These are phyloP conservation scores for Phlyctochytrium arcticum DNA, from an alignment of 192 early-diverging fungal species.

Conservation along the genomic window DNA sequence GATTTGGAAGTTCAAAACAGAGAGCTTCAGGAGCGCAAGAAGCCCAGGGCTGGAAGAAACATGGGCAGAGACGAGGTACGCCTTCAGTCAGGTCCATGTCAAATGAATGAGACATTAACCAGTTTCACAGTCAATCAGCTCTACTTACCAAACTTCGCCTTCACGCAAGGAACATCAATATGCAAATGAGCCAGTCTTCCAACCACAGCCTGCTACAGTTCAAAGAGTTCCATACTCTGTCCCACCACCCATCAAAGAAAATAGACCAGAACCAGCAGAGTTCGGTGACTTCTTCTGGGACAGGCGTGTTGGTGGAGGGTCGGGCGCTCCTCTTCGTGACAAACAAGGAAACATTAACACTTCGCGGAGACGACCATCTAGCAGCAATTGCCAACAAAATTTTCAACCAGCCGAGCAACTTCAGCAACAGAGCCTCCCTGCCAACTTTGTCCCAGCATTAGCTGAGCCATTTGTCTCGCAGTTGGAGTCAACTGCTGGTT, in stretches of 20 bases:
- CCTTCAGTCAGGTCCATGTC: background rate
- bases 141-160: no score
- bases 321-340: slow-evolving; percentile 5
- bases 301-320: background rate
- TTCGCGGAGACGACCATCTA: background rate
- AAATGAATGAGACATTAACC: no score
- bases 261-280: background rate
- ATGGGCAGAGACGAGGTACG: background rate
- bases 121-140: no score
- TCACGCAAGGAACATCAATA: no score
- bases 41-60: background rate
- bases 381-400: no score
- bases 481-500: background rate
- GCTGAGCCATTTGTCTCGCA: background rate
- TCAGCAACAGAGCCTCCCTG: background rate
- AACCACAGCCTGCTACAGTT: background rate
- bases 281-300: slow-evolving; percentile 11
- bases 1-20: background rate
- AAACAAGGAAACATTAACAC: slow-evolving; percentile 2
- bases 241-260: background rate
- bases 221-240: background rate
- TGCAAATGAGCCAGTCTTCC: background rate
- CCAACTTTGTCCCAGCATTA: background rate
- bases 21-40: background rate
- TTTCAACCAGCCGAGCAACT: background rate